Base-by-base conservation (phyloP, 2,329 filamentous ascomycete genomes). In the Ilyonectria robusta region DNA sequence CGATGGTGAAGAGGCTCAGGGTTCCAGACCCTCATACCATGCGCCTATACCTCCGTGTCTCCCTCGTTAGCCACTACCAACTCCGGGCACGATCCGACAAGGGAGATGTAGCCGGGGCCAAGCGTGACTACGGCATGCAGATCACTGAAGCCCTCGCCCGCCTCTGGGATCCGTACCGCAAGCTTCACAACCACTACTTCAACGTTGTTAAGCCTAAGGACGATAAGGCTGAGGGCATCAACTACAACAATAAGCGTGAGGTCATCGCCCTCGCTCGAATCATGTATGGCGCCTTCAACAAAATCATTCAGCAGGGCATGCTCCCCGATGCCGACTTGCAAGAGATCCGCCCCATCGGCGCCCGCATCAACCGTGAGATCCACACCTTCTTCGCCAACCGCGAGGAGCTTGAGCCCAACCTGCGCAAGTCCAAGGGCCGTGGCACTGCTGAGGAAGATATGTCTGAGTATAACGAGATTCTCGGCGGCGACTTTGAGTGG, bases 31-130 rank as follows among this genome's bases (percentile, higher is more conserved):
- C 87, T 6, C 76, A 80, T 44, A 78, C 84, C 19, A 78, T 92
- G 66, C 82, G 84, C 44, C 77, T 84, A 7, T 93, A 91, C 77
- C 82, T 93, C 31, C 83, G 86, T 40, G 79, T 88, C 15, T 86
- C 89, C 5, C 80, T 89, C 50, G 82, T 81, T 54, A 85, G 78
- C 75, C 82, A 84, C 76, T 81, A 78, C 23, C 77, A 81, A 35
- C 79, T 85, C 67, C 79, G 80, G 26, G 54, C 69, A 17, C 72
- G 74, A 57, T 76, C 78, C 13, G 70, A 76, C n/a, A 64, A 71
- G 2, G 79, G 80, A 37, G 67, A 79, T n/a, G 60, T 72, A n/a
- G 68, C 70, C 21, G 76, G 66, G 8, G 82, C 82, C 47, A 83
- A 83, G 73, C 76, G 75, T 7, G 81, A 79, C 0, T 86, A 86